Conservation (phyloP, 345 rosid species). For the Pelargonium nanum region DNA sequence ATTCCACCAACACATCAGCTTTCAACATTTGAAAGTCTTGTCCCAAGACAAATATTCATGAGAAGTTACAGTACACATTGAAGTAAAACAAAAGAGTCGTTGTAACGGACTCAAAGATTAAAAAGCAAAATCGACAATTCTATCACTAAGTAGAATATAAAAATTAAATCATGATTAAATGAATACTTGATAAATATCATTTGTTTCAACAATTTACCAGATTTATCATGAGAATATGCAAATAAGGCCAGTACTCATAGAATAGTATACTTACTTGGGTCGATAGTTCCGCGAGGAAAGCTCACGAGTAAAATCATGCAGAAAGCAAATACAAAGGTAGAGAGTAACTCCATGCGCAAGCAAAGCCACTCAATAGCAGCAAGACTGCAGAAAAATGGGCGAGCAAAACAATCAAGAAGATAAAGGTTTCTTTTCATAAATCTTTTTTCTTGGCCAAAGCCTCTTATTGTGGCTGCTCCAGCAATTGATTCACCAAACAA, state of each 20-base stretch:
- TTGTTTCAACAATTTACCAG: background rate
- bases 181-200: too few species aligned
- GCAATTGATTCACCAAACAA: conserved; percentile 98
- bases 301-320: conserved; percentile 98
- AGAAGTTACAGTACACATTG: too few species aligned
- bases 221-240: background rate
- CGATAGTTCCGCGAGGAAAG: conserved; percentile 89
- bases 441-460: conserved; percentile 94
- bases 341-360: conserved; percentile 94
- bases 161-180: background rate
- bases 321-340: conserved; percentile 91
- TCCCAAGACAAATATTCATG: too few species aligned
- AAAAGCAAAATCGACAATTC: too few species aligned
- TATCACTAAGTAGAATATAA: too few species aligned
- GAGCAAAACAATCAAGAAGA: conserved; percentile 97
- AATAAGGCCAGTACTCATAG: conserved; percentile 1
- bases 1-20: background rate
- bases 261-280: conserved; percentile 71
- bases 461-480: conserved; percentile 98
- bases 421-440: conserved; percentile 94
- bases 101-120: too few species aligned
- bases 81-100: too few species aligned
- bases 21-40: background rate
- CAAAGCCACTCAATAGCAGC: conserved; percentile 99
- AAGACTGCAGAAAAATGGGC: conserved; percentile 95